Conservation (phyloP, 352 stramenopile species). For the Pythium oligandrum region DNA sequence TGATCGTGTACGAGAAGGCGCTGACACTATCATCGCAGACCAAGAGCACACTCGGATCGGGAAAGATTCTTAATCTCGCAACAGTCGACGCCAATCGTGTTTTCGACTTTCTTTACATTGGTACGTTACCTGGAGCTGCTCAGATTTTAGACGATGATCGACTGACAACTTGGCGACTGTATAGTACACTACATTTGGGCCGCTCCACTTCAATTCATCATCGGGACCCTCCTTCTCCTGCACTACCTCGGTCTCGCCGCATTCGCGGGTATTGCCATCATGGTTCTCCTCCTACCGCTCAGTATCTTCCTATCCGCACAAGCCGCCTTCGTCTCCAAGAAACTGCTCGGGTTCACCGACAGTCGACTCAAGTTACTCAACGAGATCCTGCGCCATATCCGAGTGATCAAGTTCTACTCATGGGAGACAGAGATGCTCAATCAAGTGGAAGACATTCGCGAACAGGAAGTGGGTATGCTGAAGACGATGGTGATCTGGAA, state of each 20-base stretch:
- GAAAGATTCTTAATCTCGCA: constrained; percentile 93
- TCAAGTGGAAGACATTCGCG: constrained; percentile 42
- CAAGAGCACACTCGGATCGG: constrained; percentile 50
- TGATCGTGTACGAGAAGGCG: constrained; percentile 61
- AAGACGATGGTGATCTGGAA: constrained; percentile 52
- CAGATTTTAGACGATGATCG: no score
- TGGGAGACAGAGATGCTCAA: constrained; percentile 62
- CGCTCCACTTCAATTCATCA: constrained; percentile 45
- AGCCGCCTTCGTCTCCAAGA: constrained; percentile 33
- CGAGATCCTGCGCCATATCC: constrained; percentile 60
- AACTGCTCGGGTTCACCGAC: constrained; percentile 41
- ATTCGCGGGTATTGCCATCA: constrained; percentile 48
- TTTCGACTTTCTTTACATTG: constrained; percentile 72
- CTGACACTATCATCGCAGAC: constrained; percentile 50
- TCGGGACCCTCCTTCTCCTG: constrained; percentile 47
- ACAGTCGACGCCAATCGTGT: constrained; percentile 90
- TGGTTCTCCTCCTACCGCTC: constrained; percentile 46
- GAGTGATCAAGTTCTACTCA: constrained; percentile 72
- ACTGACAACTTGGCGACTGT: no score
- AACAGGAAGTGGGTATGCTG: constrained; percentile 39
- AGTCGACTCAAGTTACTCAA: constrained; percentile 49
- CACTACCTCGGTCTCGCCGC: constrained; percentile 46
- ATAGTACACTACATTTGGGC: constrained; percentile 70
- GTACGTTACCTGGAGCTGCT: constrained; percentile 22
- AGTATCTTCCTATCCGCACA: constrained; percentile 36